Percentiles rank a stretch among this genome's conserved stretches.
phyloP scores from a whole-genome alignment of 1,284 basidiomycete genomes.

The Cryptococcus hybrid region DNA sequence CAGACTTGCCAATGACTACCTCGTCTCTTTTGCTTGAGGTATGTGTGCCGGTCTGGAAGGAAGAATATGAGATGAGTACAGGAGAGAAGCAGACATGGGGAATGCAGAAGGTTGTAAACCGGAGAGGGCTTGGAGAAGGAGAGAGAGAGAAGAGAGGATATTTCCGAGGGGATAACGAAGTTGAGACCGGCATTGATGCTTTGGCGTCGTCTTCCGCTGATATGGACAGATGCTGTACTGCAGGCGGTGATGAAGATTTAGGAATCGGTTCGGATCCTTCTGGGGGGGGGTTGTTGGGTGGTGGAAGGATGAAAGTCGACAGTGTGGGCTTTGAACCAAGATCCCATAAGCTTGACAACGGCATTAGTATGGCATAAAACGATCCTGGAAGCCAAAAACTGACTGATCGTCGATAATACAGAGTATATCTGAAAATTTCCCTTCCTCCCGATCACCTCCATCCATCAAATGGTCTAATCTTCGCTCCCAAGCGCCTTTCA shows the following conservation, averaged over 20 bases:
- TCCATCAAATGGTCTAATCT: constrained; percentile 21
- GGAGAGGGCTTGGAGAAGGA: constrained; percentile 65
- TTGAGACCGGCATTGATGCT: constrained; percentile 3
- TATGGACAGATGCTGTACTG: constrained; percentile 63
- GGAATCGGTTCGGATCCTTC: constrained; percentile 3
- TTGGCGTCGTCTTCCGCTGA: constrained; percentile 45
- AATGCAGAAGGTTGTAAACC: constrained; percentile 59
- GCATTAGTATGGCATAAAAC: not conserved
- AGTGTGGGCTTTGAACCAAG: constrained; percentile 35
- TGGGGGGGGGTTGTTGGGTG: constrained; percentile 25
- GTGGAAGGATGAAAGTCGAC: constrained; percentile 24
- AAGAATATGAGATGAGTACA: constrained; percentile 74
- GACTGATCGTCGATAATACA: constrained; percentile 48
- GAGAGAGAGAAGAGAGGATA: constrained; percentile 58
- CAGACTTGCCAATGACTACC: constrained; percentile 46
- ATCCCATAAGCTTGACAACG: constrained; percentile 39
- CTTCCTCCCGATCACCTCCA: constrained; percentile 39
- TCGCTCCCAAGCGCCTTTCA: constrained; percentile 36
- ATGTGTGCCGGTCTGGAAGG: constrained; percentile 68
- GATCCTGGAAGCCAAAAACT: constrained; percentile 12
- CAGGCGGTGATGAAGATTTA: not conserved
- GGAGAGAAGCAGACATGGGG: constrained; percentile 69
- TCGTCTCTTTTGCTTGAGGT: constrained; percentile 61
- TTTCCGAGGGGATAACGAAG: constrained; percentile 53
- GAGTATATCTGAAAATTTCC: constrained; percentile 45